phyloP scores from a whole-genome alignment of 345 rosid genomes.

The Turritis glabra region DNA sequence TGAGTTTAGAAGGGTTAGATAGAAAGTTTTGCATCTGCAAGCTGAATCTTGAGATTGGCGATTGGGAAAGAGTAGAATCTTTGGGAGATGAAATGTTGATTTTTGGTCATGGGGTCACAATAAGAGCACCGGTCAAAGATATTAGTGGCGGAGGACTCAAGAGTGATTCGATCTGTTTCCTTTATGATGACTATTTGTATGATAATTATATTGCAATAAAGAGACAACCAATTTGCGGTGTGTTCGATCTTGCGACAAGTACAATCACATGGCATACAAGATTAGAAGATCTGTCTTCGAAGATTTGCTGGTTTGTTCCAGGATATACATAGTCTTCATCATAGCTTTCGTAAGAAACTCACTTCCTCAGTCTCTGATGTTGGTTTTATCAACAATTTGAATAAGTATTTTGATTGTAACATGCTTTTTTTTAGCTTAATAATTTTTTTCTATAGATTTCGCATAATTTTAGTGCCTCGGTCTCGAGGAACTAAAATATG shows the following conservation, averaged over 20 bases:
- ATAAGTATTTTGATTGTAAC: not conserved
- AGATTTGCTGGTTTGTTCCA: constrained; percentile 26
- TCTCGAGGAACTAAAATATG: too few species aligned
- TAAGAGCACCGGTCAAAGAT: constrained; percentile 22
- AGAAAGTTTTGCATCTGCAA: constrained; percentile 13
- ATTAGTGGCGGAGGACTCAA: constrained; percentile 7
- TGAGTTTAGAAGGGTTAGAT: not conserved
- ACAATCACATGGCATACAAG: constrained; percentile 1
- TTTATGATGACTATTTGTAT: constrained; percentile 4
- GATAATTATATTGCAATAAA: not conserved
- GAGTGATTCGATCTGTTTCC: constrained; percentile 25
- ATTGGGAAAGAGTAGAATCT: constrained; percentile 22
- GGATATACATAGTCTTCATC: constrained; percentile 15
- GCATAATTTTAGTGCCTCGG: too few species aligned
- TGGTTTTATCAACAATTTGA: not conserved
- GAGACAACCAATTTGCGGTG: not conserved
- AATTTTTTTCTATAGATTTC: not conserved
- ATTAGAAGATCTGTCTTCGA: not conserved
- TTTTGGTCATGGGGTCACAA: constrained; percentile 19
- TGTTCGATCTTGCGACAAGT: constrained; percentile 15
- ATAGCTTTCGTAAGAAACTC: too few species aligned
- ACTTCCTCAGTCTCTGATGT: not conserved
- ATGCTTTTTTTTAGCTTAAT: not conserved
- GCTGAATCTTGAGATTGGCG: constrained; percentile 14
- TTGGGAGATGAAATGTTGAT: constrained; percentile 30